phyloP scores from a whole-genome alignment of 2,329 filamentous ascomycete species.

The Pleurostoma richardsiae region DNA sequence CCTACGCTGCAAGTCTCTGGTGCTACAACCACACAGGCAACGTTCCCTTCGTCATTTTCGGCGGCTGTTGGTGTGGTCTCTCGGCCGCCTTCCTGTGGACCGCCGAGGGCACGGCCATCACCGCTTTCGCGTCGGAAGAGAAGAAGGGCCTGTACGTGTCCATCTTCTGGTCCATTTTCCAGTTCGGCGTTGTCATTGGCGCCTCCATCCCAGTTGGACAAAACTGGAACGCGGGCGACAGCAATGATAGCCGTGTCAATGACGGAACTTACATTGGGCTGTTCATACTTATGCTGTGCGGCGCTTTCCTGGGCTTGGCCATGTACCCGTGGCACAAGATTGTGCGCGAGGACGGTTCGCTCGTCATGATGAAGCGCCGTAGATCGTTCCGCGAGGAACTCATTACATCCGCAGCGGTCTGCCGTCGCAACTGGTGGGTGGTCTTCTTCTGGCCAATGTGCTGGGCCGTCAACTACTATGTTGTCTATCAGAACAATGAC shows the following conservation, averaged over 20 bases:
- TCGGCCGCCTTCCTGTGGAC: constrained; percentile 13
- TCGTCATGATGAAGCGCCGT: constrained; percentile 8
- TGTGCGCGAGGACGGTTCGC: constrained; percentile 12
- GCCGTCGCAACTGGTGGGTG: constrained; percentile 32
- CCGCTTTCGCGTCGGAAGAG: constrained; percentile 11
- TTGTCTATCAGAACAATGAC: constrained; percentile 66
- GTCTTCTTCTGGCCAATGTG: constrained; percentile 76
- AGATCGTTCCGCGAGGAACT: constrained; percentile 10
- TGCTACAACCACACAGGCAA: neutral
- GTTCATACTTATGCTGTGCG: constrained; percentile 16
- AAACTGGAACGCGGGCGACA: constrained; percentile 12
- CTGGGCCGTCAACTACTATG: constrained; percentile 78
- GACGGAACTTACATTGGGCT: constrained; percentile 18
- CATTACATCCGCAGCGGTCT: constrained; percentile 1
- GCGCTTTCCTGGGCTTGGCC: constrained; percentile 9
- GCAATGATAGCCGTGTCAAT: neutral
- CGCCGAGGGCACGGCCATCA: constrained; percentile 11
- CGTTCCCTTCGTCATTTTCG: neutral
- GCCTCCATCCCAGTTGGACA: constrained; percentile 18
- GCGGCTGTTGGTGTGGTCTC: neutral
- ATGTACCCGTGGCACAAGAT: constrained; percentile 12
- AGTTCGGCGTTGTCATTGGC: constrained; percentile 16
- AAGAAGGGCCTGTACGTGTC: constrained; percentile 14
- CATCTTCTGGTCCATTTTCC: constrained; percentile 16
- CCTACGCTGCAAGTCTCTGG: neutral